Evolutionary conservation across 495 filamentous ascomycete species (phyloP).

Genomic region (Venustampulla echinocandica): DNA sequence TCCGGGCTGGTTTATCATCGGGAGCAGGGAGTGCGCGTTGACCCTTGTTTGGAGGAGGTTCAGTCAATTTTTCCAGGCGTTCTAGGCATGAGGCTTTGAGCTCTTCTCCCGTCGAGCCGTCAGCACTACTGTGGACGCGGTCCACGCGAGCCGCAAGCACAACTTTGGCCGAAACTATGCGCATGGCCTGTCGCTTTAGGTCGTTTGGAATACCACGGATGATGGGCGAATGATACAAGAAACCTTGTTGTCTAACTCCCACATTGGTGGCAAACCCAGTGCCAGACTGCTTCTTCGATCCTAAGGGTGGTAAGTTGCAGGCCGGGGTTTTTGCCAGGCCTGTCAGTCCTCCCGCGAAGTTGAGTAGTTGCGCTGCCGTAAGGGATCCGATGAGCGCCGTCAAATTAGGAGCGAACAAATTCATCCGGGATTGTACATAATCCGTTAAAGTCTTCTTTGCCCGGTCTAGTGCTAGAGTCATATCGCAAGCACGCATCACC

Average conservation of each 20-base stretch:
- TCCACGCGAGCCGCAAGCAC: conserved; percentile 86
- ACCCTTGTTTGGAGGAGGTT: conserved; percentile 88
- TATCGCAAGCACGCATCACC: conserved; percentile 73
- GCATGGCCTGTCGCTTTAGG: conserved; percentile 88
- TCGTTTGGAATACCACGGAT: conserved; percentile 76
- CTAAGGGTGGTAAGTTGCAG: conserved; percentile 84
- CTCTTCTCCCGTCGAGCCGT: conserved; percentile 79
- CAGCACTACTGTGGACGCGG: conserved; percentile 69
- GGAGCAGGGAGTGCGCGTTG: conserved; percentile 83
- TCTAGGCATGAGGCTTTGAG: conserved; percentile 74
- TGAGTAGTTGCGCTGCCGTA: conserved; percentile 94
- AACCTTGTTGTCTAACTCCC: conserved; percentile 85
- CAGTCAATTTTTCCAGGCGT: conserved; percentile 86
- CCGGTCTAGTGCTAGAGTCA: conserved; percentile 75
- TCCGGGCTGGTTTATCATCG: conserved; percentile 89
- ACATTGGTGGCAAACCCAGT: conserved; percentile 90
- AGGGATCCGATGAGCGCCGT: conserved; percentile 88
- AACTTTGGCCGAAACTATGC: conserved; percentile 88
- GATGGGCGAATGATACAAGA: conserved; percentile 83
- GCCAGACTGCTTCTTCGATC: conserved; percentile 74
- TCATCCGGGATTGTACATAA: conserved; percentile 97
- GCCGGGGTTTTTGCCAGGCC: conserved; percentile 87
- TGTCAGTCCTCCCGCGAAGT: conserved; percentile 79
- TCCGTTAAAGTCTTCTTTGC: conserved; percentile 84
- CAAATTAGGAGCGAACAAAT: conserved; percentile 87